Evolutionary conservation across 371 early-diverging fungal genomes (phyloP), one percentile per base, ranked within the genome.

Genomic region (Gilbertella persicaria): DNA sequence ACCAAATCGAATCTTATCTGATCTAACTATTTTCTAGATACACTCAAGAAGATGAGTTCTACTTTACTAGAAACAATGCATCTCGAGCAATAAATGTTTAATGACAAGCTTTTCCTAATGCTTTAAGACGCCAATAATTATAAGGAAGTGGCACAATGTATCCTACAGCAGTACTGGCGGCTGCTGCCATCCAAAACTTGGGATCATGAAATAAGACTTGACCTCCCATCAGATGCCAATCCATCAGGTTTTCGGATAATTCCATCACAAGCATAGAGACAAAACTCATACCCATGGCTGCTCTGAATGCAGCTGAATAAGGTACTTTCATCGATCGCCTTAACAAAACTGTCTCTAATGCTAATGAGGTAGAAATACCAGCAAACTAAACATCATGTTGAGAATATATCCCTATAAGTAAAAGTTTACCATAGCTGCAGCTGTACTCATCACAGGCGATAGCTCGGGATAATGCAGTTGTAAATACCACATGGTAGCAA

Each of bases 221-320:
- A 3, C 77, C 77, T 7, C 81, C 81, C 60, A 70, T 80, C 44
- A 80, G 55, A 52, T 80, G 77, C 66, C 69, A 75, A 47, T 80
- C 78, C 12, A 77, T 75, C 0, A 58, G 59, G 42, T 81, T 81
- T 45, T 81, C 82, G 1, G 79, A 69, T 3, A 78, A 43, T 55
- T 81, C 82, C 82, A 81, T 81, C 1, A 74, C 75, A 53, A 77
- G 37, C 82, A 81, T 81, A n/a, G 79, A 79, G 19, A 73, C 75
- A 57, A 81, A 58, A 28, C 75, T 75, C 82, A 81, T 81, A 10
- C 79, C 78, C 55, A 76, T 77, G 9, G 82, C 82, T 8, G 82
- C 77, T 33, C 70, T 75, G 67, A 81, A 77, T 12, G 82, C 77
- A 5, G 55, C 62, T 3, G 30, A 20, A 37, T 66, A 64, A 12